Evolutionary conservation across 257 asterid genomes (phyloP).

Genomic region (Solanum piurae): DNA sequence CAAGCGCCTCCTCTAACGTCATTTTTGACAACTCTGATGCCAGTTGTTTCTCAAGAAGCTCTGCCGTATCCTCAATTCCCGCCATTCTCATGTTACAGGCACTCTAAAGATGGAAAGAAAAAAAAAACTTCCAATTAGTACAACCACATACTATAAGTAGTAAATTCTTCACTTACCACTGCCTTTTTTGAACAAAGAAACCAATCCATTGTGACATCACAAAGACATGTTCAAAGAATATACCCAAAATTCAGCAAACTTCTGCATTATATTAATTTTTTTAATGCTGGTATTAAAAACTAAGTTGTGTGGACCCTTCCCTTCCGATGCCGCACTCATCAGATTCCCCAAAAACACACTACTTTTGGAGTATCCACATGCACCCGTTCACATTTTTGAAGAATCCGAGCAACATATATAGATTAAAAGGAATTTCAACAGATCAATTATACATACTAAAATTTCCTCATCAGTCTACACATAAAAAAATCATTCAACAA

Average conservation of each 20-base stretch:
- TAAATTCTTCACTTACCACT: neutral
- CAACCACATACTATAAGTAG: neutral
- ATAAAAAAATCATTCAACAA: neutral
- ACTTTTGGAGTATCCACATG: neutral
- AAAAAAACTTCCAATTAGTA: slow-evolving; percentile 2
- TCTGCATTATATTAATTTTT: neutral
- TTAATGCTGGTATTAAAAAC: neutral
- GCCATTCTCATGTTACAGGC: slow-evolving; percentile 88
- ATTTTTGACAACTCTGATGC: slow-evolving; percentile 65
- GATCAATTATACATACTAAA: neutral
- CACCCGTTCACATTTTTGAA: neutral
- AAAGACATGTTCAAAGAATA: neutral
- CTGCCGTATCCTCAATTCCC: slow-evolving; percentile 86
- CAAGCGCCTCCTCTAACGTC: slow-evolving; percentile 86
- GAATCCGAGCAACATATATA: neutral
- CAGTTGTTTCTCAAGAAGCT: slow-evolving; percentile 83
- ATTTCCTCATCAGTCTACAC: neutral
- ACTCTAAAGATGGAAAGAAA: slow-evolving; percentile 35
- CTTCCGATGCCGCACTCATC: neutral
- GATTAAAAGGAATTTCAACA: neutral
- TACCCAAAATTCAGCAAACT: neutral
- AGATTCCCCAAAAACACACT: neutral
- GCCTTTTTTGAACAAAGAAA: neutral
- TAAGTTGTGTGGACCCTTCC: neutral
- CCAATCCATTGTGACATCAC: neutral